Conservation (phyloP, 805 yeast species). For the Metschnikowia borealis region DNA sequence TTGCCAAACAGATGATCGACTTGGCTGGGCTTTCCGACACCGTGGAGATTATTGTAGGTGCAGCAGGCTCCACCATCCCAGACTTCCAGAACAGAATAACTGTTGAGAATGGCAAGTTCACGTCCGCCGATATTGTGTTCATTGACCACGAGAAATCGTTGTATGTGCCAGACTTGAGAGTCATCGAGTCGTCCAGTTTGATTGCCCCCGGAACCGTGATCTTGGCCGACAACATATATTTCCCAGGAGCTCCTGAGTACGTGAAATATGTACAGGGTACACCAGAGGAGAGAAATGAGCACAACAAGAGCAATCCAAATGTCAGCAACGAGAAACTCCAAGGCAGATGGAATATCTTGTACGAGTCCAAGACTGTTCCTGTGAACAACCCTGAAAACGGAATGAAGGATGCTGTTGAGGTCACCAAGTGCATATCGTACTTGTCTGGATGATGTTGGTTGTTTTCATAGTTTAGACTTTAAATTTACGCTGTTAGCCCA, state of each 20-base stretch:
- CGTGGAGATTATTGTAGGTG: constrained; percentile 32
- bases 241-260: constrained; percentile 40
- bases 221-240: constrained; percentile 35
- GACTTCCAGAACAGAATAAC: constrained; percentile 19
- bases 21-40: constrained; percentile 31
- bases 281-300: constrained; percentile 34
- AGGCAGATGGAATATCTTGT: constrained; percentile 42
- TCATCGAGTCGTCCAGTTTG: constrained; percentile 37
- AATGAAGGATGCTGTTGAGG: constrained; percentile 27
- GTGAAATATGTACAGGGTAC: constrained; percentile 33
- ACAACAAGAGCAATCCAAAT: constrained; percentile 24
- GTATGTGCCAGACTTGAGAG: constrained; percentile 41
- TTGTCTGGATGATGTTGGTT: constrained; percentile 14
- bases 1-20: constrained; percentile 26
- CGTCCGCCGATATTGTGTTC: constrained; percentile 33
- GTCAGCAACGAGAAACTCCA: constrained; percentile 23
- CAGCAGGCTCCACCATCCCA: constrained; percentile 27
- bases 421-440: constrained; percentile 29
- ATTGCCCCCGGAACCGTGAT: constrained; percentile 38
- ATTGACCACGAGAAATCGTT: constrained; percentile 38
- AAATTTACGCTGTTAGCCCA: background rate
- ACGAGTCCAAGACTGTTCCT: constrained; percentile 29
- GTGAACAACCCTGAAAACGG: constrained; percentile 14
- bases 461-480: too few species aligned
- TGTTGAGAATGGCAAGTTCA: constrained; percentile 9